Conservation (phyloP, 306 rosid genomes). For the Rosa lucieae region DNA sequence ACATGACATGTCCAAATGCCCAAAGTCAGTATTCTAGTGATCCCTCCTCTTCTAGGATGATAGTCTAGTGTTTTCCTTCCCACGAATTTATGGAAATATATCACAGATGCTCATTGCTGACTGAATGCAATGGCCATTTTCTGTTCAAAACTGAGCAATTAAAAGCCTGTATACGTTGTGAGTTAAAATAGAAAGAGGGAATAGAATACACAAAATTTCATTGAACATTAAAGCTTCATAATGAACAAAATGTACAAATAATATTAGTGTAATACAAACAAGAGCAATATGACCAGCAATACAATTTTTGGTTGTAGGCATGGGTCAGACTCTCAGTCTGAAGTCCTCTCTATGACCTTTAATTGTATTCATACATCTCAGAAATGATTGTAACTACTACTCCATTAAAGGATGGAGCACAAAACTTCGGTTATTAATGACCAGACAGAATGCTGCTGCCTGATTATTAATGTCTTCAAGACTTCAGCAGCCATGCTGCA, state of each 20-base stretch:
- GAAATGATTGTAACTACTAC: neutral
- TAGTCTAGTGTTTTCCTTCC: neutral
- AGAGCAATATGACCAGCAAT: neutral
- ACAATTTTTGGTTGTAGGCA: neutral
- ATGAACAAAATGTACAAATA: neutral
- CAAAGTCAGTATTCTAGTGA: neutral
- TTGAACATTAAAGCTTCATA: neutral
- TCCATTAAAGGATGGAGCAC: neutral
- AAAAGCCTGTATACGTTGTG: neutral
- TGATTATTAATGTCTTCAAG: neutral
- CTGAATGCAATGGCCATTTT: neutral
- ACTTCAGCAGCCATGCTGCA: neutral
- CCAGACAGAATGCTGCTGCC: neutral
- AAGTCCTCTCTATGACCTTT: neutral
- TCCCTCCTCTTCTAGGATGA: too few relatives aligned
- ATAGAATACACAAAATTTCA: neutral
- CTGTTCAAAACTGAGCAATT: neutral
- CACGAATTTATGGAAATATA: neutral
- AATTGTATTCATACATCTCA: neutral
- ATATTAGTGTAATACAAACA: conserved; percentile 2
- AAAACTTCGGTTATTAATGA: neutral
- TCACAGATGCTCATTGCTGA: neutral
- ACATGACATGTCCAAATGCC: neutral
- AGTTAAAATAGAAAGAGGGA: neutral
- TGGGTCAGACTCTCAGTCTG: neutral